Evolutionary conservation across 257 asterid species (phyloP), one percentile per base, ranked within the genome.

Genomic region (Nemophila menziesii): DNA sequence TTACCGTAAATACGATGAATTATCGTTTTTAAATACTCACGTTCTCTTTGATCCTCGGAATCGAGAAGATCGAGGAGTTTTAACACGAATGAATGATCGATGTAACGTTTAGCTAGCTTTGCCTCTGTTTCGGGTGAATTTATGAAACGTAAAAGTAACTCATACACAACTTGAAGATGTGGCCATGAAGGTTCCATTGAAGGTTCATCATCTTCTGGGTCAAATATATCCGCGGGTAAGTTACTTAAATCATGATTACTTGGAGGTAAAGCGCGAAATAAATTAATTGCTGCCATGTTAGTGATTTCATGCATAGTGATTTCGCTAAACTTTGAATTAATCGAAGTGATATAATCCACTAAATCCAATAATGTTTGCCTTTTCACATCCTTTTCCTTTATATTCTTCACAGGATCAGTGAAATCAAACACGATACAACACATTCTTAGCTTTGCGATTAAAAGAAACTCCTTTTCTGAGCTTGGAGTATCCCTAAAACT

Each of bases 1-100:
- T 71, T 74, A 75, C 76, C 58, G 26, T 85, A 85, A 48, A 85
- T 67, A 46, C 44, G 56, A 50, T 85, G 96, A 72, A 44, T 51
- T 26, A 75, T 57, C 11, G 75, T 75, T 62, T 72, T 72, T 67
- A 72, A 57, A 62, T 76, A 76, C 54, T 75, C 86, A 45, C 86
- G 61, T 67, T 76, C 86, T 17, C 81, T 58, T 26, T 66, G 75
- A 39, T 76, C 86, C 56, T 76, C 86, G 2, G 86, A 72, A 43
- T 76, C 78, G 27, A 76, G 69, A 13, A 76, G 70, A 9, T 76
- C 81, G 4, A 76, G 73, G 71, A 76, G 52, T 46, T 59, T 77
- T 67, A 77, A 64, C 44, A 77, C 79, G 51, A 77, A 77, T 4
- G 82, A 69, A 45, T 77, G 86, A 49, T 77, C 76, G 8, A 77